Percentiles rank a stretch among this genome's conserved stretches.
phyloP scores from a whole-genome alignment of 176 grass and related monocot species.

The Eragrostis curvula region DNA sequence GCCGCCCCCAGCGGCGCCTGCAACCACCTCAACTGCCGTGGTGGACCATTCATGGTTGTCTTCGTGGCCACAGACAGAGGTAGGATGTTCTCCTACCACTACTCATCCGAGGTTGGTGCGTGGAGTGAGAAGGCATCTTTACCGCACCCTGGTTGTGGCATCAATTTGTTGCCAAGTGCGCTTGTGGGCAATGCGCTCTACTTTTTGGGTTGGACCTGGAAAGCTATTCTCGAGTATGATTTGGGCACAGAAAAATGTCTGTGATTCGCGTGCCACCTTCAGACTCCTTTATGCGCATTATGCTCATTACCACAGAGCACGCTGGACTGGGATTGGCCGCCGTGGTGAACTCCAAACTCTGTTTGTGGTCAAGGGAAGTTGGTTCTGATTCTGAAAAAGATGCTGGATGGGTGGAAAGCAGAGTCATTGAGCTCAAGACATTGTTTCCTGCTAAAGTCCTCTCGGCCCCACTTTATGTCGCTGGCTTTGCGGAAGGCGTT shows the following conservation, averaged over 20 bases:
- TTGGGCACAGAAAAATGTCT: background rate
- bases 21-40: slow-evolving; percentile 19
- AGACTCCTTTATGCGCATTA: background rate
- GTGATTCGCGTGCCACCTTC: background rate
- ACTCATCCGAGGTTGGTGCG: background rate
- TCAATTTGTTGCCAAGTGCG: background rate
- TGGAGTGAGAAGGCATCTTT: background rate
- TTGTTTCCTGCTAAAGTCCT: background rate
- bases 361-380: slow-evolving; percentile 6
- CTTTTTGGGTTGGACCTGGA: background rate
- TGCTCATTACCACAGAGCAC: background rate
- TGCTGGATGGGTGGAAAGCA: background rate
- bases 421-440: slow-evolving; percentile 9
- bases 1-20: background rate
- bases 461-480: background rate
- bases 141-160: background rate
- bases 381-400: background rate
- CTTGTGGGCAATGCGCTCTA: slow-evolving; percentile 19
- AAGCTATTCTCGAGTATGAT: background rate
- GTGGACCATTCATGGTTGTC: slow-evolving; percentile 15
- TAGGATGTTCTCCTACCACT: background rate
- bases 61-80: background rate
- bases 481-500: background rate
- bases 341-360: background rate
- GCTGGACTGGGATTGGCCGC: slow-evolving; percentile 2